Evolutionary conservation across 805 yeast genomes (phyloP).

Genomic region (Hanseniaspora vineae): DNA sequence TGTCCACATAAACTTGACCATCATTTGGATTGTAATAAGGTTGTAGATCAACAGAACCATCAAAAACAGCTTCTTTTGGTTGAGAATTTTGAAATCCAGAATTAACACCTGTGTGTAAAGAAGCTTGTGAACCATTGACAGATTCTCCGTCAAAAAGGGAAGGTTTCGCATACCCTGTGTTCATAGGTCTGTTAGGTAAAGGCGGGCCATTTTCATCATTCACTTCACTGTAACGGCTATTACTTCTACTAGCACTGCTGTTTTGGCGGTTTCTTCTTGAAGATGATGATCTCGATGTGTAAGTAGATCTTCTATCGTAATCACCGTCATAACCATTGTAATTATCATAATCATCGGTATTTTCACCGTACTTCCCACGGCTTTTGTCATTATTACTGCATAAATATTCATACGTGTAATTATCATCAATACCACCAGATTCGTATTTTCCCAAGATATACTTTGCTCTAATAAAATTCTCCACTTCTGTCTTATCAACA

Average conservation of each 20-base stretch:
- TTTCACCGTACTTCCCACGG: slow-evolving; percentile 1
- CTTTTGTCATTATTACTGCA: slow-evolving; percentile 2
- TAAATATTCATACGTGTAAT: slow-evolving; percentile 16
- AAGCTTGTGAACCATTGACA: no score
- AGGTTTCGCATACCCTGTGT: slow-evolving; percentile 18
- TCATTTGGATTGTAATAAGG: slow-evolving; percentile 65
- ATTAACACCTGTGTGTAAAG: background rate
- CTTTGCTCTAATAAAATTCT: slow-evolving; percentile 50
- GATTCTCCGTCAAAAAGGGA: slow-evolving; percentile 23
- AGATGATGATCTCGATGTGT: slow-evolving; percentile 4
- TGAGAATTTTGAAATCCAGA: slow-evolving; percentile 9
- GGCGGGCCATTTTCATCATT: slow-evolving; percentile 14
- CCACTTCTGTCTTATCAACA: slow-evolving; percentile 43
- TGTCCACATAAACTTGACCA: slow-evolving; percentile 57
- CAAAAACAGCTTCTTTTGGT: slow-evolving; percentile 16
- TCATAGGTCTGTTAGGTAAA: slow-evolving; percentile 26
- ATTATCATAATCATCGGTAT: slow-evolving; percentile 5
- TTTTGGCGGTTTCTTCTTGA: background rate
- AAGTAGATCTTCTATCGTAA: background rate
- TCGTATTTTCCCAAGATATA: slow-evolving; percentile 50
- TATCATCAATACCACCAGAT: slow-evolving; percentile 17
- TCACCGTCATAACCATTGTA: background rate
- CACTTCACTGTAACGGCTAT: slow-evolving; percentile 11
- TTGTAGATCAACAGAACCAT: slow-evolving; percentile 35
- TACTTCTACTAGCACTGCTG: slow-evolving; percentile 3